Evolutionary conservation across 169 alveolate genomes (phyloP).

Genomic region (Eimeria falciformis): DNA sequence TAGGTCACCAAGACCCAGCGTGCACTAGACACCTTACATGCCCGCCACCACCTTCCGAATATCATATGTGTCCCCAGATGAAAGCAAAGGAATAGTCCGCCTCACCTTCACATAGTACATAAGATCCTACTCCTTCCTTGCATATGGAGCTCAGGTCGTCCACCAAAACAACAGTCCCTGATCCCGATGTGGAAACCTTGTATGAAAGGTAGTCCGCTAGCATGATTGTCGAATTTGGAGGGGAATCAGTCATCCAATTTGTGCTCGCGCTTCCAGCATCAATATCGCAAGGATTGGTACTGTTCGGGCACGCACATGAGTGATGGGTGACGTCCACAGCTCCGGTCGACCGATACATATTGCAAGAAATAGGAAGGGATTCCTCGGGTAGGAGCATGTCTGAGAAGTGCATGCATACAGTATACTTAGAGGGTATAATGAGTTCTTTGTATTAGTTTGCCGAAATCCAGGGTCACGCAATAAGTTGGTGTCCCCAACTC

Average conservation of each 20-base stretch:
- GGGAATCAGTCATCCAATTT: not conserved
- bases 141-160: slow-evolving; percentile 16
- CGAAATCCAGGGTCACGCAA: too few relatives aligned
- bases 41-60: too few relatives aligned
- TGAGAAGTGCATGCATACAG: not conserved
- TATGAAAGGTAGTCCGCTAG: slow-evolving; percentile 22
- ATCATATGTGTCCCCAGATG: too few relatives aligned
- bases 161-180: not conserved
- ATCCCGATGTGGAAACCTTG: slow-evolving; percentile 34
- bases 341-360: not conserved
- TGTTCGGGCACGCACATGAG: slow-evolving; percentile 55
- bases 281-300: slow-evolving; percentile 12
- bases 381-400: not conserved
- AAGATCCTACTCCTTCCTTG: not conserved
- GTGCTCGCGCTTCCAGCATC: slow-evolving; percentile 44
- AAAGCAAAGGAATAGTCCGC: too few relatives aligned
- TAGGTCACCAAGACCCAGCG: too few relatives aligned
- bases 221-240: slow-evolving; percentile 2
- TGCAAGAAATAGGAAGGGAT: not conserved
- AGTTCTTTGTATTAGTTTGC: too few relatives aligned
- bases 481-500: not conserved
- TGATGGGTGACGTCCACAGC: not conserved
- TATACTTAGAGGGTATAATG: too few relatives aligned
- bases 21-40: too few relatives aligned
- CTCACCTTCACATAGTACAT: slow-evolving; percentile 58